Base-by-base conservation (phyloP, 192 early-diverging fungal species). In the Podila verticillata region DNA sequence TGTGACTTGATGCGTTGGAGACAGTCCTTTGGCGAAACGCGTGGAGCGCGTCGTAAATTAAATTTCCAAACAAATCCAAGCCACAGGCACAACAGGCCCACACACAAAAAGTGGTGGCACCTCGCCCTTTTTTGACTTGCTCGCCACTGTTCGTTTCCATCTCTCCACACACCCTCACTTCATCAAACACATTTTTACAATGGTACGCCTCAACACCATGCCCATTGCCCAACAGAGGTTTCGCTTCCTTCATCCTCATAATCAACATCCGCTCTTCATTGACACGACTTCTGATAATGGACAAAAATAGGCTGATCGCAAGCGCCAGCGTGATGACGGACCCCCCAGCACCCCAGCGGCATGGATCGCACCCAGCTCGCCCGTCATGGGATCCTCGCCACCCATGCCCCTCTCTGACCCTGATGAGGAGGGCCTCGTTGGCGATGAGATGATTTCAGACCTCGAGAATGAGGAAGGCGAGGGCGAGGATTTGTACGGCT, bases 401-500 rank as follows among this genome's bases (percentile, higher is more conserved):
- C 82, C 82, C 36, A 67, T 83, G 24, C 79, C 82, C 30, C 82
- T 79, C 44, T 87, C 89, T 3, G 90, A 91, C 67, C 84, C 78
- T 12, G 84, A 84, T 49, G 82, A 73, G n/a, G 81, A 71, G 59
- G 77, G 82, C 32, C 61, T 83, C 24, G 66, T 85, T 17, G 88
- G 87, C 22, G 87, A 88, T 34, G 90, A 91, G 56, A 48, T 85
- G 47, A 73, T 86, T 19, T 83, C 85, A 30, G 91, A 92, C 20
- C 22, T 85, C 31, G 85, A 87, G 13, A 73, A 82, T 31, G 85
- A 82, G 35, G 77, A 88, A 39, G 86, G 90, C 39, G 90, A 93
- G 31, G 98, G 96, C 17, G 95, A 96, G 74, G 96, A 99, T 84
- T 85, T 99, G 72, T 96, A 96, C 86, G 94, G 92, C 15, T 90